phyloP scores from a whole-genome alignment of 2,329 filamentous ascomycete species.

The Phyllosticta capitalensis region DNA sequence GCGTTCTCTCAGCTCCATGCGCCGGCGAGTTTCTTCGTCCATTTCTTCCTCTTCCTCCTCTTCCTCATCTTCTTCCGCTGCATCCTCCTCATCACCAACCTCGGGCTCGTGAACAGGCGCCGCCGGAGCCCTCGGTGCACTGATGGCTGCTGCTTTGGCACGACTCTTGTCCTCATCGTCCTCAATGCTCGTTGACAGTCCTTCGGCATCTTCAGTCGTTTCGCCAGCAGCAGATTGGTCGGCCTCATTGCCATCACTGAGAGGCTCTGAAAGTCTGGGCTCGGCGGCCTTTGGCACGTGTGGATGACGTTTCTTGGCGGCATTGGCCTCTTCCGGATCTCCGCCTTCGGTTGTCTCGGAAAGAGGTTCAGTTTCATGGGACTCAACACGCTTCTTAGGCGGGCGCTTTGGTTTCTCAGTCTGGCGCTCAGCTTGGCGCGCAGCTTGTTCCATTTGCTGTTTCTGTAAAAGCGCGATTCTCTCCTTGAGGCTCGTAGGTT shows the following conservation, averaged over 20 bases:
- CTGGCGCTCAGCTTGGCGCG: conserved; percentile 67
- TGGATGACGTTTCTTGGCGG: conserved; percentile 27
- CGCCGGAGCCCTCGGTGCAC: conserved; percentile 21
- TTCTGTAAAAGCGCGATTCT: conserved; percentile 88
- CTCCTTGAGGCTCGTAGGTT: conserved; percentile 89
- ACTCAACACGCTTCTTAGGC: conserved; percentile 55
- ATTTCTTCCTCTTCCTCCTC: conserved; percentile 78
- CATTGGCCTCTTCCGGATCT: conserved; percentile 29
- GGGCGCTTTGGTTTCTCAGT: conserved; percentile 78
- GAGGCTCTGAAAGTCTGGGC: conserved; percentile 36
- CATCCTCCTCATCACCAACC: conserved; percentile 42
- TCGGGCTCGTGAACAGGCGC: conserved; percentile 35
- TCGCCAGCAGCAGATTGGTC: conserved; percentile 56
- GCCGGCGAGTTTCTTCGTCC: conserved; percentile 76
- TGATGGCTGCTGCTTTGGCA: background rate
- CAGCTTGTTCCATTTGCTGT: conserved; percentile 83
- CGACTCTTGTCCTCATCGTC: conserved; percentile 55
- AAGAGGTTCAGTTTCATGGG: conserved; percentile 26
- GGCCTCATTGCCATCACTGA: conserved; percentile 56
- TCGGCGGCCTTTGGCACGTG: conserved; percentile 33
- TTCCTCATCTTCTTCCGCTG: conserved; percentile 49
- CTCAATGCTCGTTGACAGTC: conserved; percentile 59
- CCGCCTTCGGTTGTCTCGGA: conserved; percentile 16
- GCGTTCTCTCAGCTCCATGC: conserved; percentile 79
- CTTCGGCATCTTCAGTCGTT: conserved; percentile 51